Base-by-base conservation (phyloP, 371 early-diverging fungal genomes). In the Zopfochytrium polystomum region DNA sequence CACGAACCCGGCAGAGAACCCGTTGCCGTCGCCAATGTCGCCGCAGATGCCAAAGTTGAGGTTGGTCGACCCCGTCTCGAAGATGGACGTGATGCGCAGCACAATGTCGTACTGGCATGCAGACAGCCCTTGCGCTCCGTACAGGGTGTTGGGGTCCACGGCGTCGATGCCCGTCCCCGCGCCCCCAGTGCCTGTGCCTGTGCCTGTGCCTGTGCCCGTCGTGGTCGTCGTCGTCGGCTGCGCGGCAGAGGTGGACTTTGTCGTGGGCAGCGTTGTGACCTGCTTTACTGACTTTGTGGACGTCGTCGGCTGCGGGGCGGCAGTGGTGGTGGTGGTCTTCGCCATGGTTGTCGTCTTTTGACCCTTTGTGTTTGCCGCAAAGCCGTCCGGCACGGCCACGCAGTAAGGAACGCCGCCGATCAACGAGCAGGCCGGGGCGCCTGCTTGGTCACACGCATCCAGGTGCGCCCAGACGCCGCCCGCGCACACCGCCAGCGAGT, bases 61-160 rank as follows among this genome's bases (percentile, higher is more conserved):
- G 33, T 25, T 58, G 11, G 49, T 13, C 3, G 49, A 48, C 22
- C 49, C 34, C 9, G 58, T 58, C 38, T 58, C 58, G 38, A 33
- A 58, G 22, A 58, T 38, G 47, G 26, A 25, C n/a, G 58, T 58
- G 32, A 58, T 47, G 25, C 49, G 34, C 31, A 58, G 47, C n/a
- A 49, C 23, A 34, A 58, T 58, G 22, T 47, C 50, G 34, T 58
- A 58, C 38, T 58, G 58, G 50, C 58, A 58, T 13, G 26, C 4
- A 3, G 58, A 48, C 23, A 58, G 27, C 4, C 58, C 58, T 20
- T 31, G 58, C 13, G 29, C 33, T 20, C 46, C 49, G 46, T 30
- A 46, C 9, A 49, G 57, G 5, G n/a, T 34, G 33, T 4, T 55
- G 3, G 55, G n/a, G 42, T 31, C 38, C 3, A 20, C 57, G 22